A percentile compares a stretch with the other conserved stretches of the same genome.
Evolutionary conservation across 2,329 filamentous ascomycete genomes (phyloP).

Genomic region (Furcasterigmium furcatum): DNA sequence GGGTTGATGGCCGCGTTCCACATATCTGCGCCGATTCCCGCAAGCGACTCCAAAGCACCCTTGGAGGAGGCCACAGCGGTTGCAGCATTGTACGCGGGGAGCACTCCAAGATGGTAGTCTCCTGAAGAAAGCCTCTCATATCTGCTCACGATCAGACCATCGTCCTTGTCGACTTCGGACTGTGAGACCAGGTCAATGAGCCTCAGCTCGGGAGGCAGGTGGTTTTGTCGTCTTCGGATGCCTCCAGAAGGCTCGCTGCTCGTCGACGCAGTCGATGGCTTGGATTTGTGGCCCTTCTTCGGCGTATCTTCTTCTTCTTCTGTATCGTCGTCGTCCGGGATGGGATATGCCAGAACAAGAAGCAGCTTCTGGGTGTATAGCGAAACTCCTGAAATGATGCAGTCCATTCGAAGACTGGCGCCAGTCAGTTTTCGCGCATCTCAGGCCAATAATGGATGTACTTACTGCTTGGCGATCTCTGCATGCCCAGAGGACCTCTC

Average conservation of each 20-base stretch:
- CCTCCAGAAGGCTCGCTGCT: slow-evolving; percentile 62
- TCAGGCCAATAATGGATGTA: slow-evolving; percentile 14
- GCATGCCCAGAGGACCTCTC: slow-evolving; percentile 75
- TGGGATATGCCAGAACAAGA: slow-evolving; percentile 87
- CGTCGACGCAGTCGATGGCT: slow-evolving; percentile 42
- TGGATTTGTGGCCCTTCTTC: slow-evolving; percentile 34
- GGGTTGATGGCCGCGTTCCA: slow-evolving; percentile 92
- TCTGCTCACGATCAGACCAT: slow-evolving; percentile 79
- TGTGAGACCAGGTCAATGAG: slow-evolving; percentile 88
- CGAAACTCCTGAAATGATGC: slow-evolving; percentile 94
- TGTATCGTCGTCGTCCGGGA: slow-evolving; percentile 65
- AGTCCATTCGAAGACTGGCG: slow-evolving; percentile 83
- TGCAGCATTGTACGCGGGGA: slow-evolving; percentile 71
- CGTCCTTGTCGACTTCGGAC: slow-evolving; percentile 84
- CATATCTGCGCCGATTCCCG: slow-evolving; percentile 69
- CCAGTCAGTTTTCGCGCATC: slow-evolving; percentile 19
- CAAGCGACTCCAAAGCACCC: slow-evolving; percentile 74
- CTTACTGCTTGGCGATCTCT: slow-evolving; percentile 90
- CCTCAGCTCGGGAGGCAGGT: slow-evolving; percentile 81
- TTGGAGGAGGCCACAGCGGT: slow-evolving; percentile 61
- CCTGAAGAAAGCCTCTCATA: slow-evolving; percentile 82
- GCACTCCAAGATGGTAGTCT: slow-evolving; percentile 85
- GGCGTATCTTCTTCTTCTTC: slow-evolving; percentile 28
- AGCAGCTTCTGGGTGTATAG: slow-evolving; percentile 91
- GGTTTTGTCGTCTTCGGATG: slow-evolving; percentile 70